Evolutionary conservation across 768 basidiomycete genomes (phyloP).

Genomic region (Kwoniella pini): DNA sequence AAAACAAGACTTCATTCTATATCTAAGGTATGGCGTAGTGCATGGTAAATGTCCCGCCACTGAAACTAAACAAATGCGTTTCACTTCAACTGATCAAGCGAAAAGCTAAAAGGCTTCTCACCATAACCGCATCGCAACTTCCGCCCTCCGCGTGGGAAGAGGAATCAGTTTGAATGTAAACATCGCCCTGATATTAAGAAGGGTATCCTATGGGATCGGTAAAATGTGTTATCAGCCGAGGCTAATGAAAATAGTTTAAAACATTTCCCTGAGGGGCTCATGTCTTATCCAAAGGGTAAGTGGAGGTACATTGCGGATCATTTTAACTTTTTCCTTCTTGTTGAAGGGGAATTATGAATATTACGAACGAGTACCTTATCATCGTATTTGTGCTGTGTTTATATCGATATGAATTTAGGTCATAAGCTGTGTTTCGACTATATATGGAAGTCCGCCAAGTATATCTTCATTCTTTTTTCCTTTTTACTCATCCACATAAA

Average conservation of each 20-base stretch:
- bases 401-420: neutral
- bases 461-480: neutral
- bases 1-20: too few relatives aligned
- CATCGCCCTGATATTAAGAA: conserved; percentile 3
- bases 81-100: too few relatives aligned
- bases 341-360: too few relatives aligned
- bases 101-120: too few relatives aligned
- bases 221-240: neutral
- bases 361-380: too few relatives aligned
- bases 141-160: too few relatives aligned
- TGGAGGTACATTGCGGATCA: conserved; percentile 6
- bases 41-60: too few relatives aligned
- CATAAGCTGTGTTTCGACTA: neutral
- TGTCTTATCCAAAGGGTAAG: conserved; percentile 7
- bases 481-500: neutral
- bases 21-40: too few relatives aligned
- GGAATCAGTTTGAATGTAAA: neutral
- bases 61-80: too few relatives aligned
- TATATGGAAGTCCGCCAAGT: neutral
- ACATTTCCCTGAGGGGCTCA: conserved; percentile 5
- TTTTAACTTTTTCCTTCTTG: neutral
- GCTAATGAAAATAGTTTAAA: neutral
- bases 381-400: too few relatives aligned
- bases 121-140: too few relatives aligned
- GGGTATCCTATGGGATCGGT: neutral